These are phyloP conservation scores for Symmetrospora coprosmae DNA, from an alignment of 768 basidiomycete species.

Conservation along the genomic window DNA sequence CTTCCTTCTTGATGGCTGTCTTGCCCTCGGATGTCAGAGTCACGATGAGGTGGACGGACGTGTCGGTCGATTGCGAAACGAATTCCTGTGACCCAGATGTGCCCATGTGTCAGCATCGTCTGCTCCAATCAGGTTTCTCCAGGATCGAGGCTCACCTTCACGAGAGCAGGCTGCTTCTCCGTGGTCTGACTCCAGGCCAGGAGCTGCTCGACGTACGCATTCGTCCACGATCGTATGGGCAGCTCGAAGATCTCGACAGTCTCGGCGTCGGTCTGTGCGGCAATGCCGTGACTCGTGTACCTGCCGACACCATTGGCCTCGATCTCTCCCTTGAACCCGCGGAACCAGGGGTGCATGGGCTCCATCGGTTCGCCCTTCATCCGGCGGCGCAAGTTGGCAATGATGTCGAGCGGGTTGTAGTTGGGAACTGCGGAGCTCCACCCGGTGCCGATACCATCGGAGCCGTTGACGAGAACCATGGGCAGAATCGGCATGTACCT, in stretches of 20 bases:
- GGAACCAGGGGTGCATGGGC: constrained; percentile 92
- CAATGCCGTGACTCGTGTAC: constrained; percentile 59
- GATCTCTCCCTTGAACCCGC: constrained; percentile 52
- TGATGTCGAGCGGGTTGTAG: constrained; percentile 82
- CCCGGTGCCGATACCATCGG: constrained; percentile 95
- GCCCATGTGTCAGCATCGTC: no score
- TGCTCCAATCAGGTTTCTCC: no score
- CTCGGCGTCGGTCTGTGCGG: constrained; percentile 63
- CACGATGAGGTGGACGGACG: constrained; percentile 75
- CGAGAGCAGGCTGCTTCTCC: constrained; percentile 59
- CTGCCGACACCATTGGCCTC: constrained; percentile 49
- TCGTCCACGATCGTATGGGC: constrained; percentile 90
- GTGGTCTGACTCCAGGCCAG: constrained; percentile 65
- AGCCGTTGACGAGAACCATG: constrained; percentile 77
- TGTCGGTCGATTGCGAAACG: constrained; percentile 88
- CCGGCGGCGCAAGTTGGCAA: constrained; percentile 66
- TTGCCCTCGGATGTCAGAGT: constrained; percentile 66
- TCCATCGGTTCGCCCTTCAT: constrained; percentile 73
- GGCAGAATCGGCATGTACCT: constrained; percentile 76
- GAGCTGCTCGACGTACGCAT: constrained; percentile 76
- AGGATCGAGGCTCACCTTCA: constrained; percentile 48
- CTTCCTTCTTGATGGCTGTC: constrained; percentile 75
- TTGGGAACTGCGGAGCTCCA: constrained; percentile 90
- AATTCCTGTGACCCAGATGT: constrained; percentile 61
- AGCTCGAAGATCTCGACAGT: constrained; percentile 90